A percentile compares a stretch with the other conserved stretches of the same genome.
Evolutionary conservation across 1,139 yeast species (phyloP).

Genomic region (Chernovozyma aurita): DNA sequence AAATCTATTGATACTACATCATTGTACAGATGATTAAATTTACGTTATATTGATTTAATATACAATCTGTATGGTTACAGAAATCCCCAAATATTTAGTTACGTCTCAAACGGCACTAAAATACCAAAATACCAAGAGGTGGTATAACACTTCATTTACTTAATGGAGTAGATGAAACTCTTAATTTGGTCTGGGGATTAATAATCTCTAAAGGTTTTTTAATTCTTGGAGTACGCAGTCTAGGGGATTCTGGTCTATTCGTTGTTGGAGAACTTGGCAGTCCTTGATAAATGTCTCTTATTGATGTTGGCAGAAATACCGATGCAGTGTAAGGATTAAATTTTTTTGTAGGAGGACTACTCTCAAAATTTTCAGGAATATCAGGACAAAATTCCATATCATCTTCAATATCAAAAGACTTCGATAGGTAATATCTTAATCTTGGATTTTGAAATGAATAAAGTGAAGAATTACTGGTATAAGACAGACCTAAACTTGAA

Average conservation of each 20-base stretch:
- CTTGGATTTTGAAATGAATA: conserved; percentile 42
- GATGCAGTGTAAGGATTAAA: conserved; percentile 61
- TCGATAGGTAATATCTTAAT: conserved; percentile 46
- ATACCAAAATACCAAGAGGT: not conserved
- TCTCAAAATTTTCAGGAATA: conserved; percentile 25
- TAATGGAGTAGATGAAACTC: conserved; percentile 49
- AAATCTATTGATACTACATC: no score
- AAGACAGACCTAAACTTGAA: conserved; percentile 3
- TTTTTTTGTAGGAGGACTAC: conserved; percentile 30
- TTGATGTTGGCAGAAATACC: conserved; percentile 46
- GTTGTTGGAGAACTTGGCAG: conserved; percentile 4
- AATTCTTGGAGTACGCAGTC: conserved; percentile 52
- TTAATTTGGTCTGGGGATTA: conserved; percentile 71
- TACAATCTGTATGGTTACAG: not conserved
- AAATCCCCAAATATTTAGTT: not conserved
- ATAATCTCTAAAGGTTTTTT: conserved; percentile 70
- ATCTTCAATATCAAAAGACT: conserved; percentile 62
- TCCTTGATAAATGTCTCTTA: conserved; percentile 8
- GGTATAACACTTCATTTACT: not conserved
- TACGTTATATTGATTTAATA: not conserved
- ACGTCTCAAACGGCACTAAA: not conserved
- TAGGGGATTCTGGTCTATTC: conserved; percentile 22
- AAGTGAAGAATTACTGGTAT: conserved; percentile 8
- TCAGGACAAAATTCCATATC: conserved; percentile 68
- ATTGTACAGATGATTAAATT: no score